Conservation (phyloP, 2,329 filamentous ascomycete species). For the Sporothrix sp. region DNA sequence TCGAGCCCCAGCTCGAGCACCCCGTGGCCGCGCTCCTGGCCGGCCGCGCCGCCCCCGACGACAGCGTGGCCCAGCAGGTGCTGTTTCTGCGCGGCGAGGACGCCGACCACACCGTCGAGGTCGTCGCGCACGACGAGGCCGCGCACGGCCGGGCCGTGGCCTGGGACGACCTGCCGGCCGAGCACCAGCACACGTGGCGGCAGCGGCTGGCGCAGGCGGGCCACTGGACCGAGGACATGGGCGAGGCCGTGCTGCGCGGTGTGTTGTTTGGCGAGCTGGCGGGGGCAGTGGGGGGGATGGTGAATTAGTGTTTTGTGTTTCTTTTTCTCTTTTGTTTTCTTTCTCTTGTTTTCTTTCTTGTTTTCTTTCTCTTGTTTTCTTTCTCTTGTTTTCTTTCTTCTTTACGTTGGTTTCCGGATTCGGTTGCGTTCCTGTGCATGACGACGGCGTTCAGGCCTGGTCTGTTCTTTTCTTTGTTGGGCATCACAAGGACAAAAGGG, state of each 20-base stretch:
- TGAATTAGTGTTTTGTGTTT: conserved; percentile 20
- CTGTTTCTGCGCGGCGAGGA: conserved; percentile 16
- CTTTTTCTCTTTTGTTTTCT: not conserved
- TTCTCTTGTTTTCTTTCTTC: not conserved
- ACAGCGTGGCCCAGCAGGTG: not conserved
- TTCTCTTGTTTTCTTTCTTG: not conserved
- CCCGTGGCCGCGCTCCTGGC: conserved; percentile 15
- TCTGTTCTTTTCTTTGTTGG: not conserved
- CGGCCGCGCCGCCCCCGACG: not conserved
- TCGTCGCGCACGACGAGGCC: conserved; percentile 38
- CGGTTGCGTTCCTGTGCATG: no score
- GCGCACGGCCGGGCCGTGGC: conserved; percentile 39
- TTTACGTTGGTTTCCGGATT: not conserved
- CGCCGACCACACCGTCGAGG: conserved; percentile 23
- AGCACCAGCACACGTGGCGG: conserved; percentile 61
- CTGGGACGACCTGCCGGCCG: conserved; percentile 60
- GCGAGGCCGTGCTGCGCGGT: conserved; percentile 65
- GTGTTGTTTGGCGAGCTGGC: conserved; percentile 68
- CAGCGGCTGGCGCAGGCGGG: conserved; percentile 57
- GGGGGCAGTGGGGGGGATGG: conserved; percentile 46
- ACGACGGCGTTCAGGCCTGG: no score
- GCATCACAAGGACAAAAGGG: no score
- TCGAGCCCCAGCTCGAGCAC: no score
- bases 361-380: not conserved
- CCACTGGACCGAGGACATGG: conserved; percentile 70